Evolutionary conservation across 345 rosid genomes (phyloP).

Genomic region (Citrus hindsii): DNA sequence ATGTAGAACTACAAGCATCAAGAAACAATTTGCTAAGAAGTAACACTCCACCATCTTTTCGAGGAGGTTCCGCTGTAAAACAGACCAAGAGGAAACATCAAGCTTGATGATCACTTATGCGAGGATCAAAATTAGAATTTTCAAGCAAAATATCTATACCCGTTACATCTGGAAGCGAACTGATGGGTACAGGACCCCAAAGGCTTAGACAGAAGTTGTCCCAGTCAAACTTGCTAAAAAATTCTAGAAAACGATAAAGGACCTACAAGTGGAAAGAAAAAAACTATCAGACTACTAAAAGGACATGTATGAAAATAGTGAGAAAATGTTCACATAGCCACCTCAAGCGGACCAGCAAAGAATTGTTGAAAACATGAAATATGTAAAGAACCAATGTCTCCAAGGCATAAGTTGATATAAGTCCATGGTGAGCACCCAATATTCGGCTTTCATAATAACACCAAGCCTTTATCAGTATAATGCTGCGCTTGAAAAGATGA

Average conservation of each 20-base stretch:
- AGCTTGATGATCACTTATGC: not conserved
- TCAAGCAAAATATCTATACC: conserved; percentile 39
- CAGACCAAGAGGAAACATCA: conserved; percentile 15
- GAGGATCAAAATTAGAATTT: conserved; percentile 2
- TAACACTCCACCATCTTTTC: conserved; percentile 71
- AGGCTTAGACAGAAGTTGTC: conserved; percentile 95
- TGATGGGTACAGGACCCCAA: conserved; percentile 90
- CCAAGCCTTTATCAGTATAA: conserved; percentile 96
- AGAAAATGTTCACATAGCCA: conserved; percentile 22
- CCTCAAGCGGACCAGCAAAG: conserved; percentile 98
- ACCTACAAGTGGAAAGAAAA: conserved; percentile 48
- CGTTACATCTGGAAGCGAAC: conserved; percentile 79
- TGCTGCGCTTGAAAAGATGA: conserved; percentile 95
- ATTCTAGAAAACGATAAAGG: conserved; percentile 94
- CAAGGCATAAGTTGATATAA: conserved; percentile 94
- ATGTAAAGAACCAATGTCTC: conserved; percentile 98
- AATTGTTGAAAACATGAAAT: conserved; percentile 88
- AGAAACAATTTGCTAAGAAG: conserved; percentile 65
- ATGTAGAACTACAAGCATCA: conserved; percentile 67
- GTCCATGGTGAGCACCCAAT: conserved; percentile 99
- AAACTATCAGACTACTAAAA: conserved; percentile 16
- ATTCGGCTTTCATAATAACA: conserved; percentile 99
- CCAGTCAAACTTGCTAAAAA: conserved; percentile 99
- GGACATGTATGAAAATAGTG: conserved; percentile 13
- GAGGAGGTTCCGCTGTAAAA: conserved; percentile 81